Evolutionary conservation across 129 eudicot species (phyloP).

Genomic region (Sambucus nigra): DNA sequence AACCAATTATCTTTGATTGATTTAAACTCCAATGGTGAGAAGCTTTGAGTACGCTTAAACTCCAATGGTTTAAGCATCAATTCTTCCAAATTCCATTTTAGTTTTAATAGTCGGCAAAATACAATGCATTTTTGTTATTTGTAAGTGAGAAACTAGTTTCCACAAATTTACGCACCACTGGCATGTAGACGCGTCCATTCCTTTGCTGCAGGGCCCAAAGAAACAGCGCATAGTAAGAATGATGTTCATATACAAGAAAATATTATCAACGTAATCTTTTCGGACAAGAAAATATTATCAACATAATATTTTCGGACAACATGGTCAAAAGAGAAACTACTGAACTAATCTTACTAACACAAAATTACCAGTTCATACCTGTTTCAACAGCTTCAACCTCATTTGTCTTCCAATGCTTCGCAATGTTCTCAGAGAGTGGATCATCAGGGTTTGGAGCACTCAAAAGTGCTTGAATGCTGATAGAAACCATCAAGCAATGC

Average conservation of each 20-base stretch:
- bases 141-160: not conserved
- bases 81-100: slow-evolving; percentile 4
- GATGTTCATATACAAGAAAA: no score
- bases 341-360: not conserved
- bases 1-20: slow-evolving; percentile 8
- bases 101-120: slow-evolving; percentile 6
- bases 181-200: slow-evolving; percentile 92
- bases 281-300: not conserved
- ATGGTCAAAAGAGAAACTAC: not conserved
- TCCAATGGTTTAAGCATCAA: slow-evolving; percentile 8
- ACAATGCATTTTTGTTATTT: slow-evolving; percentile 24
- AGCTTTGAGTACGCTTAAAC: slow-evolving; percentile 4
- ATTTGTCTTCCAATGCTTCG: slow-evolving; percentile 89
- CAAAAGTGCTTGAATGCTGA: slow-evolving; percentile 90
- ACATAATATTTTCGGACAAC: not conserved
- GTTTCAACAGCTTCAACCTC: slow-evolving; percentile 97
- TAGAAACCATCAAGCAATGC: not conserved
- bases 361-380: slow-evolving; percentile 27
- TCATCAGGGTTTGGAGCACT: slow-evolving; percentile 99
- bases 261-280: no score
- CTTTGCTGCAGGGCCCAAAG: slow-evolving; percentile 46
- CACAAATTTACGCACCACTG: slow-evolving; percentile 48
- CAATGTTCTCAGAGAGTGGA: slow-evolving; percentile 88
- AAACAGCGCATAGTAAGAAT: not conserved
- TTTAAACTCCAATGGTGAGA: slow-evolving; percentile 5